A percentile compares a stretch with the other conserved stretches of the same genome.
These are phyloP conservation scores for Stephania yunnanensis DNA, from an alignment of 164 flowering plant species.

Conservation along the genomic window DNA sequence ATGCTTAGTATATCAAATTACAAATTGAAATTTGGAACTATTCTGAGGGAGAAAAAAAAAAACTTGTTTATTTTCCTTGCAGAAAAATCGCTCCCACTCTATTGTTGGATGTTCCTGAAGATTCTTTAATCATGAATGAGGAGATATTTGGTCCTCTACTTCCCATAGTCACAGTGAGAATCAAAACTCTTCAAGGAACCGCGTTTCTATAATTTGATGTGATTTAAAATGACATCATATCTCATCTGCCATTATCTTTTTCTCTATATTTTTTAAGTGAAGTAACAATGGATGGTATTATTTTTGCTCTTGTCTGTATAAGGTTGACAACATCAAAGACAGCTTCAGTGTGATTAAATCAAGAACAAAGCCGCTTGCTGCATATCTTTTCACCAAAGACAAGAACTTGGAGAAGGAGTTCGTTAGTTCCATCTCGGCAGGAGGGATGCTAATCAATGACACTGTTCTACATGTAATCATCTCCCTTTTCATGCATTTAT, in stretches of 20 bases:
- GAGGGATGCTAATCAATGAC: constrained; percentile 78
- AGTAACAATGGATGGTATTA: not conserved
- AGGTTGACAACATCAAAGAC: constrained; percentile 81
- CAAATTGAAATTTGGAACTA: not conserved
- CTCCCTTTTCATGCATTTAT: not conserved
- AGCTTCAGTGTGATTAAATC: constrained; percentile 54
- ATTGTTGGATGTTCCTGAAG: constrained; percentile 73
- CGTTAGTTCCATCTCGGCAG: constrained; percentile 57
- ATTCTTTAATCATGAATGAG: constrained; percentile 82
- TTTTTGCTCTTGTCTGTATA: constrained; percentile 9
- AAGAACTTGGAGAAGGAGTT: constrained; percentile 67
- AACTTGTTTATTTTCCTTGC: constrained; percentile 14
- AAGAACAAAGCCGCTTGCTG: constrained; percentile 87
- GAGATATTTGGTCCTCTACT: constrained; percentile 96
- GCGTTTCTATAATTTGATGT: not conserved
- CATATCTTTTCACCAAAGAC: constrained; percentile 74
- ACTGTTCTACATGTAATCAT: constrained; percentile 56
- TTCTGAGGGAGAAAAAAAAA: not conserved
- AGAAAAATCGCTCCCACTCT: constrained; percentile 86
- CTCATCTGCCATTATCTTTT: not conserved
- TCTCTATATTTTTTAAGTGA: not conserved
- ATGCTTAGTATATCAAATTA: not conserved
- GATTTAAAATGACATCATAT: not conserved
- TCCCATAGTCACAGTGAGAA: constrained; percentile 70
- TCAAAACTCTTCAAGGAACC: not conserved